Percentiles rank a stretch among this genome's conserved stretches.
Evolutionary conservation across 2,329 filamentous ascomycete species (phyloP).

Genomic region (Conoideocrella luteorostrata): DNA sequence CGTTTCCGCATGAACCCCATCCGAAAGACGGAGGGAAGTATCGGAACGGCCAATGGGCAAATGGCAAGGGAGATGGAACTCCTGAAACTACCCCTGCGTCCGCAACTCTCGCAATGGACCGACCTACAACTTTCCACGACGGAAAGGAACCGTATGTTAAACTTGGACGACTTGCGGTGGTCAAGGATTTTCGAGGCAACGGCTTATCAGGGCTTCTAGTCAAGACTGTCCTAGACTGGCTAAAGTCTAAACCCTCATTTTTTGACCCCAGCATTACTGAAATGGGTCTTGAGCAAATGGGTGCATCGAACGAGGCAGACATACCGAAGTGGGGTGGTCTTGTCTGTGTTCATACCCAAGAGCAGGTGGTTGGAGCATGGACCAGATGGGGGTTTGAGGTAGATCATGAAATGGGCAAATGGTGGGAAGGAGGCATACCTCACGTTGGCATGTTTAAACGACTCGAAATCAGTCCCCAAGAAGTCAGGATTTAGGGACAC

Average conservation of each 20-base stretch:
- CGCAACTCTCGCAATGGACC: slow-evolving; percentile 28
- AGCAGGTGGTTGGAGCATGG: slow-evolving; percentile 59
- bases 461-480: slow-evolving; percentile 28
- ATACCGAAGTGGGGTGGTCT: slow-evolving; percentile 66
- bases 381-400: slow-evolving; percentile 63
- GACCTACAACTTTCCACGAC: slow-evolving; percentile 47
- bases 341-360: slow-evolving; percentile 74
- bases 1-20: slow-evolving; percentile 68
- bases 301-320: slow-evolving; percentile 29
- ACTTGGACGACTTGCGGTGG: slow-evolving; percentile 69
- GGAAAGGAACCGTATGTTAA: slow-evolving; percentile 73
- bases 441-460: slow-evolving; percentile 77
- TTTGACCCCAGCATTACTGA: slow-evolving; percentile 45
- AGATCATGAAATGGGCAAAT: slow-evolving; percentile 68
- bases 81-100: slow-evolving; percentile 5
- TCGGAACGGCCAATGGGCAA: slow-evolving; percentile 34
- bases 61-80: slow-evolving; percentile 12
- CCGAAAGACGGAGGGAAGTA: slow-evolving; percentile 45
- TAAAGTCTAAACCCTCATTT: slow-evolving; percentile 50
- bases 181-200: slow-evolving; percentile 57
- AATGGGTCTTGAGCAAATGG: slow-evolving; percentile 37
- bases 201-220: slow-evolving; percentile 62
- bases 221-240: slow-evolving; percentile 61
- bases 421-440: slow-evolving; percentile 77
- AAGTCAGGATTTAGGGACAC: slow-evolving; percentile 16